Percentiles rank a stretch among this genome's conserved stretches.
phyloP scores from a whole-genome alignment of 257 asterid species.

The Solanum chiquidenum region DNA sequence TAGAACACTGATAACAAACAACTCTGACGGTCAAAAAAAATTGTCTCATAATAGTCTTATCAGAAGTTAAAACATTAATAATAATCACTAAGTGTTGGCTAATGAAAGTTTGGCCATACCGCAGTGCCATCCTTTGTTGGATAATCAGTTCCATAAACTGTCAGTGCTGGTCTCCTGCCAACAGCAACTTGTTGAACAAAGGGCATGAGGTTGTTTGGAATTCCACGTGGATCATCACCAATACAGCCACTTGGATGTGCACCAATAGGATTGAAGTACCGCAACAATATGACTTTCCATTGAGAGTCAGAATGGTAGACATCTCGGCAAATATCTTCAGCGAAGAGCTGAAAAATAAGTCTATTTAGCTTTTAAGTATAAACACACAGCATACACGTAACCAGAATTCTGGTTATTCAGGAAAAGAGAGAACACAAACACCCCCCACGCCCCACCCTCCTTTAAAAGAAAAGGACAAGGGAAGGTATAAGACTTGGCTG shows the following conservation, averaged over 20 bases:
- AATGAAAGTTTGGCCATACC: background rate
- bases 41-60: background rate
- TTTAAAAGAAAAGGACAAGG: background rate
- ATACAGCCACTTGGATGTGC: constrained; percentile 91
- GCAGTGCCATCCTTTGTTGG: constrained; percentile 4
- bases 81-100: background rate
- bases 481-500: background rate
- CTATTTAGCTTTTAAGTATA: constrained; percentile 5
- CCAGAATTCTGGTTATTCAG: background rate
- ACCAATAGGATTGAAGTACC: constrained; percentile 98
- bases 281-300: constrained; percentile 86
- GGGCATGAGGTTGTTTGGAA: constrained; percentile 97
- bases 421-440: background rate
- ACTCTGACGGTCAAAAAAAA: background rate
- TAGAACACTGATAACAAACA: background rate
- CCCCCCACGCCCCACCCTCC: background rate
- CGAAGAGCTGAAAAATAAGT: constrained; percentile 53
- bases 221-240: constrained; percentile 96
- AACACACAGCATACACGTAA: background rate
- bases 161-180: constrained; percentile 79
- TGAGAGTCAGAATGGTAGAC: constrained; percentile 52
- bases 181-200: constrained; percentile 98
- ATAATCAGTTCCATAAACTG: constrained; percentile 58
- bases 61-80: background rate
- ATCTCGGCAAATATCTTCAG: constrained; percentile 94